A percentile compares a stretch with the other conserved stretches of the same genome.
phyloP scores from a whole-genome alignment of 495 filamentous ascomycete genomes.

The Talaromyces proteolyticus region DNA sequence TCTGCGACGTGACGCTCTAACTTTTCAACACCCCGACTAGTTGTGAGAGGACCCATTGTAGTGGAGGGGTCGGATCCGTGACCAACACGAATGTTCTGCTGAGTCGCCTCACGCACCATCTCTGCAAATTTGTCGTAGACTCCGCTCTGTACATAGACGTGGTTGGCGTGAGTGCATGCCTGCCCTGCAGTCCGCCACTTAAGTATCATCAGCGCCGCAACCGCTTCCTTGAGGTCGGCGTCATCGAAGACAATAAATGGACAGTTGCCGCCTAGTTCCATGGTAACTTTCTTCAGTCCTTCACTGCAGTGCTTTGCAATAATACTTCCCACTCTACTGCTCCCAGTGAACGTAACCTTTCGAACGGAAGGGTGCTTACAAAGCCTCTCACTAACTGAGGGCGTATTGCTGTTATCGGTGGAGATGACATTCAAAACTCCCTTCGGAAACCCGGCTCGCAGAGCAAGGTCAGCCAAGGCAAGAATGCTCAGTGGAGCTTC shows the following conservation, averaged over 20 bases:
- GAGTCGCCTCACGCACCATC: conserved; percentile 31
- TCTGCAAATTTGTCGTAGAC: conserved; percentile 45
- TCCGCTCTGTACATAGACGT: conserved; percentile 61
- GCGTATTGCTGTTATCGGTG: conserved; percentile 55
- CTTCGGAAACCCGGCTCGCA: conserved; percentile 48
- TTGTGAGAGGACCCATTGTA: conserved; percentile 55
- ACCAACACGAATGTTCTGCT: conserved; percentile 49
- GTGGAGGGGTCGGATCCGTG: conserved; percentile 42
- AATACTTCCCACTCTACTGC: conserved; percentile 57
- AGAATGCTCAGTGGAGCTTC: conserved; percentile 52
- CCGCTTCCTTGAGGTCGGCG: conserved; percentile 58
- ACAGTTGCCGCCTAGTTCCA: conserved; percentile 72
- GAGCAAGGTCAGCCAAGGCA: conserved; percentile 46
- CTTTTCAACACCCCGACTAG: conserved; percentile 46
- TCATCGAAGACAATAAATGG: conserved; percentile 73
- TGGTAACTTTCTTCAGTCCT: conserved; percentile 64
- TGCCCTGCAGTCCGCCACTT: conserved; percentile 69
- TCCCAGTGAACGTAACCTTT: conserved; percentile 73
- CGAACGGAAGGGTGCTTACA: conserved; percentile 59
- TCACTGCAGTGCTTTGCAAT: conserved; percentile 53
- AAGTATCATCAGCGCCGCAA: conserved; percentile 51
- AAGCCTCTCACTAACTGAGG: conserved; percentile 56
- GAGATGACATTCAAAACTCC: conserved; percentile 54
- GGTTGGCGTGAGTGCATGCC: conserved; percentile 69
- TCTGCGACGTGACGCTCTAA: conserved; percentile 46